Percentiles rank a stretch among this genome's conserved stretches.
Evolutionary conservation across 2,329 filamentous ascomycete genomes (phyloP).

Genomic region (Trichoderma sp.): DNA sequence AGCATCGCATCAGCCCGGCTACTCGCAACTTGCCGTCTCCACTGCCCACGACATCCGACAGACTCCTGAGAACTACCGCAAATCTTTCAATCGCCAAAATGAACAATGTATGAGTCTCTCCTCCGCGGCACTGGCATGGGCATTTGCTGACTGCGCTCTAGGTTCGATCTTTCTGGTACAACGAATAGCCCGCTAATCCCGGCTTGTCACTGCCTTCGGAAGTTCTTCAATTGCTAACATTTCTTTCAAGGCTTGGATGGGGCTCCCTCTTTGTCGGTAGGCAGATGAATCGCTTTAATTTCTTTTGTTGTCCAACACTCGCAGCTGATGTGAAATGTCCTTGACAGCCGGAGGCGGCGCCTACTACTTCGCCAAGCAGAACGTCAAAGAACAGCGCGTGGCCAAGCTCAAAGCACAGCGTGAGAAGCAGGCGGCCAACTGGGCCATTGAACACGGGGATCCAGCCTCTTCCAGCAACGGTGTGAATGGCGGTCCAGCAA

Average conservation of each 20-base stretch:
- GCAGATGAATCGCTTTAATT: slow-evolving; percentile 38
- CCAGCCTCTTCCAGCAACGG: slow-evolving; percentile 43
- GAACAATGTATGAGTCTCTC: slow-evolving; percentile 27
- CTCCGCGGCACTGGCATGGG: background rate
- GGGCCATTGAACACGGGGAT: slow-evolving; percentile 56
- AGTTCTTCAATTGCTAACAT: slow-evolving; percentile 9
- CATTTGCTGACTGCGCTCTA: slow-evolving; percentile 36
- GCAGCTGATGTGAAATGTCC: slow-evolving; percentile 31
- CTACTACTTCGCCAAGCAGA: slow-evolving; percentile 94
- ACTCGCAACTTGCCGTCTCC: slow-evolving; percentile 5
- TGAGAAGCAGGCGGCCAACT: slow-evolving; percentile 63
- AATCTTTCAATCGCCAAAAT: slow-evolving; percentile 8
- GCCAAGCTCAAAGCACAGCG: slow-evolving; percentile 69
- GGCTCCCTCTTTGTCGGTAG: slow-evolving; percentile 84
- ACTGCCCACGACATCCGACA: slow-evolving; percentile 7
- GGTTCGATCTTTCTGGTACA: slow-evolving; percentile 70
- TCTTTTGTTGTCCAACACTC: background rate
- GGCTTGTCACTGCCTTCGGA: background rate
- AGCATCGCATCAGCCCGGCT: slow-evolving; percentile 5
- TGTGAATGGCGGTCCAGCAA: slow-evolving; percentile 54
- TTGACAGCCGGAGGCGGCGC: slow-evolving; percentile 78
- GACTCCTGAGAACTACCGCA: slow-evolving; percentile 2
- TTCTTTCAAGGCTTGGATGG: slow-evolving; percentile 80
- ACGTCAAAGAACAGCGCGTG: slow-evolving; percentile 88
- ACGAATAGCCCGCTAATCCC: slow-evolving; percentile 12